phyloP scores from a whole-genome alignment of 108 stramenopile genomes.

The Stephanodiscus minutulus region DNA sequence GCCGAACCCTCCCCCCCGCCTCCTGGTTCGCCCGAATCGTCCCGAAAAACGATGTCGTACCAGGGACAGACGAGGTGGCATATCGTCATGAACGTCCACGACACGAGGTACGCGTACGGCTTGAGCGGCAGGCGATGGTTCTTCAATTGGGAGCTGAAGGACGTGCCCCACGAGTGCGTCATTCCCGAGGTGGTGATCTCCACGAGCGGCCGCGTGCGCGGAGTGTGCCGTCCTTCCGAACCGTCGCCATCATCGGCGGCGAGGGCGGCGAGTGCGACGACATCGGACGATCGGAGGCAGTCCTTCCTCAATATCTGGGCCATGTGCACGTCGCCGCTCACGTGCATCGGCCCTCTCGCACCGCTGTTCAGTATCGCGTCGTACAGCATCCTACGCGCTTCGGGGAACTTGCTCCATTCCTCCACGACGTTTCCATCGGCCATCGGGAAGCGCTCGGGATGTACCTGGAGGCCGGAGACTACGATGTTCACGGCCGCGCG shows the following conservation, averaged over 20 bases:
- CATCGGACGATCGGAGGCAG: conserved; percentile 34
- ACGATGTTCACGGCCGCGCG: conserved; percentile 76
- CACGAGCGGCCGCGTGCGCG: conserved; percentile 56
- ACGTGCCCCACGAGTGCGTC: no score
- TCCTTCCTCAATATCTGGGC: conserved; percentile 73
- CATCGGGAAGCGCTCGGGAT: conserved; percentile 61
- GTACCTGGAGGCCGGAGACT: conserved; percentile 75
- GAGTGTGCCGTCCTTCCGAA: no score
- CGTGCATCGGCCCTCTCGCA: conserved; percentile 58
- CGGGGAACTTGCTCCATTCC: conserved; percentile 77
- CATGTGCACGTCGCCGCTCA: conserved; percentile 86
- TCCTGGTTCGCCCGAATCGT: no score
- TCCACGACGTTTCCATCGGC: conserved; percentile 66
- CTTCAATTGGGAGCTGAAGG: no score
- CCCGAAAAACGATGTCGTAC: no score
- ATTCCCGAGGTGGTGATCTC: conserved; percentile 80
- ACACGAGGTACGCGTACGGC: no score
- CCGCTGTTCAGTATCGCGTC: conserved; percentile 66
- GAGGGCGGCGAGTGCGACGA: no score
- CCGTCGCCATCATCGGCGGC: no score
- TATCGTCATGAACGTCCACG: no score
- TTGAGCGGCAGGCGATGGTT: no score
- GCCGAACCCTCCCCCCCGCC: no score
- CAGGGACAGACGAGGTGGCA: no score
- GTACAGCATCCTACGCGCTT: conserved; percentile 63